Conservation (phyloP, 768 basidiomycete genomes). For the Boletus rufocinnamomeus region DNA sequence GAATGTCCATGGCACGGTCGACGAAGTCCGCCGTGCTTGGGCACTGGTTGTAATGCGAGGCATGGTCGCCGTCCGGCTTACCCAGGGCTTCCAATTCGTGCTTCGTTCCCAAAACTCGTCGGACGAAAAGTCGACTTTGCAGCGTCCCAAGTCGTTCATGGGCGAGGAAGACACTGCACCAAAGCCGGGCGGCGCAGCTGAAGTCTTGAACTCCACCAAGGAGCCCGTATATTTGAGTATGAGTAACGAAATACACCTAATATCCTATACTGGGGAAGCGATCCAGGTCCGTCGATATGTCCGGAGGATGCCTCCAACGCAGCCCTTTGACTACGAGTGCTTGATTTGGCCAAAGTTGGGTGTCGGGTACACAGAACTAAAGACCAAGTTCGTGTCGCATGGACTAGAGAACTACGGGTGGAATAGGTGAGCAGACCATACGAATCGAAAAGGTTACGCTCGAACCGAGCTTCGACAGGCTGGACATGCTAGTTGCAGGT, state of each 20-base stretch:
- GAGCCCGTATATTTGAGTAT: constrained; percentile 90
- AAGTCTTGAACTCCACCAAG: constrained; percentile 56
- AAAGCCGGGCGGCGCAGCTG: constrained; percentile 64
- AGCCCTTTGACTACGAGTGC: constrained; percentile 78
- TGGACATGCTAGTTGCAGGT: constrained; percentile 84
- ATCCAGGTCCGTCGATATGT: constrained; percentile 89
- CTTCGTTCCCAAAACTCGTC: constrained; percentile 45
- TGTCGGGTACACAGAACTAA: constrained; percentile 80
- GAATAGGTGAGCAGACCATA: constrained; percentile 62
- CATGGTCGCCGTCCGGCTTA: constrained; percentile 89
- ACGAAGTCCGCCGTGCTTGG: constrained; percentile 67
- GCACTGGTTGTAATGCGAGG: constrained; percentile 84
- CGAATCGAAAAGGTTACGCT: neutral
- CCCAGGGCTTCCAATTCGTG: constrained; percentile 95
- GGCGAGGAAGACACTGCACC: constrained; percentile 54
- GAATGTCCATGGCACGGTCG: constrained; percentile 44
- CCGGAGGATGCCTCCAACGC: constrained; percentile 63
- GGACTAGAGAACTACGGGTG: constrained; percentile 83
- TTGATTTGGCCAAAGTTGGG: constrained; percentile 94
- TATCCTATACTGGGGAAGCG: constrained; percentile 88
- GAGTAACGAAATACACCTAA: constrained; percentile 92
- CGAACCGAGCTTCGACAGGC: constrained; percentile 40
- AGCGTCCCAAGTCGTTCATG: constrained; percentile 59
- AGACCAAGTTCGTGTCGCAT: constrained; percentile 73
- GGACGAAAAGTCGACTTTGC: constrained; percentile 39